Base-by-base conservation (phyloP, 768 basidiomycete species). In the Russula griseocarnosa region DNA sequence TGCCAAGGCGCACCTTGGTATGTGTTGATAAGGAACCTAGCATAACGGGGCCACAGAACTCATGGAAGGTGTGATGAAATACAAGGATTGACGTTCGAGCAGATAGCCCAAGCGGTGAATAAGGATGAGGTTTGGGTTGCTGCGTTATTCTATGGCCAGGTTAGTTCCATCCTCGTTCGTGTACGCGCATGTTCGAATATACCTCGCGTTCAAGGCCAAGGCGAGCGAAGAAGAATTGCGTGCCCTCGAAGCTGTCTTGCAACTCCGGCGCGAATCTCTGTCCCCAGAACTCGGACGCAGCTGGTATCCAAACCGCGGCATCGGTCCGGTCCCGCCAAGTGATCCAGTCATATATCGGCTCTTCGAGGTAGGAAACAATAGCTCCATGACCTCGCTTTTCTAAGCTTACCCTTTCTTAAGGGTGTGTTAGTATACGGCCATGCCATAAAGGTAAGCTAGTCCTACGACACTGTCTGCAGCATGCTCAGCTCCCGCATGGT, bases 61-160 rank as follows among this genome's bases (percentile, higher is more conserved):
- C 34, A 32, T 44, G 7, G 51, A 38, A 42, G 28, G 53, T 42
- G 18, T 34, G 38, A 55, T 28, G 16, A 10, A n/a, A 28, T 32
- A 20, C 54, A 88, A 62, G 87, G 85, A 18, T 67, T 86, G 65
- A 85, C 86, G 16, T 93, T 92, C 66, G 88, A 85, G 61, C 76
- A 82, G 44, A 82, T 93, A 67, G 89, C 81, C 13, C 77, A 85
- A 62, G 78, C 77, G 8, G 81, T 93, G 58, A 83, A 81, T 26
- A 85, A 81, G 71, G 87, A 90, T 71, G 91, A 93, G 70, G 80
- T 92, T 28, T 93, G 89, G 88, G 79, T 92, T 28, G 90, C 90
- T 3, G 83, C 90, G 7, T 84, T 85, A 54, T 89, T 93, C 74
- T 91, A 90, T 68, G 90, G 86, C 8, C 90, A 92, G 77, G 88